Conservation (phyloP, 2,329 filamentous ascomycete genomes). For the Clarireedia hainanense region DNA sequence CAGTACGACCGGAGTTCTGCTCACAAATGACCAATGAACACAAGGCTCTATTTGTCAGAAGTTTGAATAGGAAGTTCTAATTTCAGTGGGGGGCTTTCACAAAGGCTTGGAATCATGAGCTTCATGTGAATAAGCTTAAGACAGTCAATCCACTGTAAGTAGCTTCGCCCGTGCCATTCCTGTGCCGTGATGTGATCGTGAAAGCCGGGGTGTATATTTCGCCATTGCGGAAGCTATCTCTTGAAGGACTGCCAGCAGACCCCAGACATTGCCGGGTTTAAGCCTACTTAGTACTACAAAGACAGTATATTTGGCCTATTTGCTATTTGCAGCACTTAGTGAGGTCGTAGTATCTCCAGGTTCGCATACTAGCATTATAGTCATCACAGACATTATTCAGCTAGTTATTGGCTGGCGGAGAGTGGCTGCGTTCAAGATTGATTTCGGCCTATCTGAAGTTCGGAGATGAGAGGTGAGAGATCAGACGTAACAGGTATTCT, state of each 20-base stretch:
- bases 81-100: background rate
- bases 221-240: slow-evolving; percentile 9
- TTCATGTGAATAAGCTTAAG: slow-evolving; percentile 8
- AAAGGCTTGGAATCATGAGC: background rate
- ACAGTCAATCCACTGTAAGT: background rate
- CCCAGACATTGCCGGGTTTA: background rate
- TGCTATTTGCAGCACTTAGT: background rate
- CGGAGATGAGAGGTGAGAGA: slow-evolving; percentile 27
- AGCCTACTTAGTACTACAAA: background rate
- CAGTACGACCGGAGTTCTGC: too few relatives aligned
- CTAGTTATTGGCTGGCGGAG: background rate
- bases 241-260: slow-evolving; percentile 3
- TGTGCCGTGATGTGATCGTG: slow-evolving; percentile 5
- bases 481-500: background rate
- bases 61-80: too few relatives aligned
- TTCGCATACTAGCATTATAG: background rate
- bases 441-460: slow-evolving; percentile 13
- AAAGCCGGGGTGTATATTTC: slow-evolving; percentile 6
- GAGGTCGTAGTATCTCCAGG: background rate
- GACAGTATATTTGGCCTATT: background rate
- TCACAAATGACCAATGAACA: too few relatives aligned
- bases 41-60: too few relatives aligned
- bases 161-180: background rate
- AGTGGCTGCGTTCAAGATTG: background rate
- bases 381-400: background rate